Percentiles rank a stretch among this genome's conserved stretches.
Evolutionary conservation across 2,329 filamentous ascomycete genomes (phyloP).

Genomic region (Beauveria bassiana): DNA sequence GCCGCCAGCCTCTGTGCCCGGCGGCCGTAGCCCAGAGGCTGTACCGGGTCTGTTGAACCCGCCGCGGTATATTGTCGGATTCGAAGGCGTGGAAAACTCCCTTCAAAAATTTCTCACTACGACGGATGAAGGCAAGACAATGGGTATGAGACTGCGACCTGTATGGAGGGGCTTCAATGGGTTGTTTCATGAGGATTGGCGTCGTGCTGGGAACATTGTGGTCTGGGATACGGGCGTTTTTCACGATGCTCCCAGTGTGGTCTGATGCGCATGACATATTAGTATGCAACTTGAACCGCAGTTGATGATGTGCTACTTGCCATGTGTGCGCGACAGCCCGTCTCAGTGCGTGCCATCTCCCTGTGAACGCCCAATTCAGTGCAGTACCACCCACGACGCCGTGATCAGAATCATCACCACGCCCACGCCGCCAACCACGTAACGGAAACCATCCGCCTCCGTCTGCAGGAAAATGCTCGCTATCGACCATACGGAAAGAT

Average conservation of each 20-base stretch:
- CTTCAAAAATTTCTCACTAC: constrained; percentile 37
- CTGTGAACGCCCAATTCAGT: too few relatives aligned
- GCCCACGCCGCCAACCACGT: too few relatives aligned
- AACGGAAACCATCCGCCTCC: too few relatives aligned
- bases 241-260: not conserved
- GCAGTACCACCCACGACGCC: too few relatives aligned
- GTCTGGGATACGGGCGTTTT: constrained; percentile 49
- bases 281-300: not conserved
- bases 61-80: constrained; percentile 53
- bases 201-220: constrained; percentile 47
- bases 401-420: too few relatives aligned
- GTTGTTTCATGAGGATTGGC: constrained; percentile 54
- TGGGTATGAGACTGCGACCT: constrained; percentile 35
- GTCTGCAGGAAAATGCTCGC: too few relatives aligned
- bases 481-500: too few relatives aligned
- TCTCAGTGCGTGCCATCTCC: too few relatives aligned
- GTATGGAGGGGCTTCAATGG: constrained; percentile 54
- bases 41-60: constrained; percentile 19
- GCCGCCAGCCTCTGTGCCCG: not conserved
- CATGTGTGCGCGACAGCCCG: too few relatives aligned
- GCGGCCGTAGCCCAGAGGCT: not conserved
- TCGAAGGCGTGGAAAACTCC: constrained; percentile 47
- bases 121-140: constrained; percentile 28
- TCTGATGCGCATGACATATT: not conserved
- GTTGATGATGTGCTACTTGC: not conserved